phyloP scores from a whole-genome alignment of 2,329 filamentous ascomycete genomes.

The Diaporthe eres region DNA sequence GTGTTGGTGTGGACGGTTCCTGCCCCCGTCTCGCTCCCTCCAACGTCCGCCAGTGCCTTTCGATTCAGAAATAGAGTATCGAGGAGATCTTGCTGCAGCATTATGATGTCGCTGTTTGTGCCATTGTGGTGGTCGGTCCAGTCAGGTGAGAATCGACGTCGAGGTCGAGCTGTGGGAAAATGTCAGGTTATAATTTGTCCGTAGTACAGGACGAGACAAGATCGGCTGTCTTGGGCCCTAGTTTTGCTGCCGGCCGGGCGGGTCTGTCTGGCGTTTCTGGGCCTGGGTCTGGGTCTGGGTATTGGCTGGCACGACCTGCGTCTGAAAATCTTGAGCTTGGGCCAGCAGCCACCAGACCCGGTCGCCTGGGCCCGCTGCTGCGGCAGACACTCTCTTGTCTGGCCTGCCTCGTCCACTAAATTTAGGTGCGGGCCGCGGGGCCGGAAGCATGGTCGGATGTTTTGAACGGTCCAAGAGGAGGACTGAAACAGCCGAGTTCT shows the following conservation, averaged over 20 bases:
- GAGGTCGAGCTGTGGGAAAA: not conserved
- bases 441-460: not conserved
- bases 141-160: not conserved
- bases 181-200: not conserved
- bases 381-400: no score
- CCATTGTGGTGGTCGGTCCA: conserved; percentile 29
- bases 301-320: not conserved
- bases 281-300: not conserved
- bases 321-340: conserved; percentile 36
- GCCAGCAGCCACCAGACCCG: conserved; percentile 37
- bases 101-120: conserved; percentile 24
- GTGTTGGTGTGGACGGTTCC: not conserved
- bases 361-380: conserved; percentile 21
- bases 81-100: conserved; percentile 41
- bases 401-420: conserved; percentile 6
- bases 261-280: conserved; percentile 10
- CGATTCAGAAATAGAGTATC: conserved; percentile 40
- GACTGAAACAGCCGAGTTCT: not conserved
- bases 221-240: conserved; percentile 18
- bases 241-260: conserved; percentile 23
- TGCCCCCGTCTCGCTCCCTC: not conserved
- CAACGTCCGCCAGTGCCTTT: conserved; percentile 39
- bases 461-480: not conserved
- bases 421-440: conserved; percentile 2
- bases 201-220: not conserved